Evolutionary conservation across 176 grass and related monocot genomes (phyloP), one percentile per base, ranked within the genome.

Genomic region (Rhipidocladum racemiflorum): DNA sequence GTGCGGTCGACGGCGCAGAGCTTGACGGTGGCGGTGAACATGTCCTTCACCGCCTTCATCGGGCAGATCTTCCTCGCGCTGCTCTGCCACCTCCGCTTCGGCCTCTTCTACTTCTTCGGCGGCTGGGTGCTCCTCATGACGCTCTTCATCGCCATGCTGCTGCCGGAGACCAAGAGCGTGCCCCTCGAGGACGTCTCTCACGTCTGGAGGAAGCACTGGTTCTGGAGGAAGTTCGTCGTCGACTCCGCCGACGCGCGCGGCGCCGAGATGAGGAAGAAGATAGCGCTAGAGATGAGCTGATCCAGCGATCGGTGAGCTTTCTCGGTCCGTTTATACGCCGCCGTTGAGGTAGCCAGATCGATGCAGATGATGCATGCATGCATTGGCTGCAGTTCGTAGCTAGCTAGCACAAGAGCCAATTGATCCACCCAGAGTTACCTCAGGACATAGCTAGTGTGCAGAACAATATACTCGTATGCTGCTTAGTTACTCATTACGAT

Each of bases 251-350:
- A 89, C n/a, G 75, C 62, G 0, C 77, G 87, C 34, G 79, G 77
- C 55, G 87, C 87, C 0, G 88, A 85, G 78, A 89, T 89, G 88
- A 85, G 88, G 88, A 89, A 86, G 83, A 89, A 48, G 88, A 89
- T 86, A 89, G 88, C 88, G 21, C 77, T 89, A 86, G 88, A 89
- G 83, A 85, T 89, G 88, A 89, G 88, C 83, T 89, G 50, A 76
- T 49, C 28, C 54, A 18, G 5, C 11, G 4, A 3, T 23, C 2
- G 6, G 1, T 3, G 20, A 55, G 51, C 51, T n/a, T 3, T 3
- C 51, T 55, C 51, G 7, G 20, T 27, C 78, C 17, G 14, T 43
- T n/a, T 36, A 18, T 63, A 27, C 46, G 15, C 46, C 46, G 17
- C 16, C 46, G 46, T 17, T 17, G 17, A 20, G 56, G 32, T 40